Evolutionary conservation across 805 yeast genomes (phyloP).

Genomic region (Saturnispora sekii): DNA sequence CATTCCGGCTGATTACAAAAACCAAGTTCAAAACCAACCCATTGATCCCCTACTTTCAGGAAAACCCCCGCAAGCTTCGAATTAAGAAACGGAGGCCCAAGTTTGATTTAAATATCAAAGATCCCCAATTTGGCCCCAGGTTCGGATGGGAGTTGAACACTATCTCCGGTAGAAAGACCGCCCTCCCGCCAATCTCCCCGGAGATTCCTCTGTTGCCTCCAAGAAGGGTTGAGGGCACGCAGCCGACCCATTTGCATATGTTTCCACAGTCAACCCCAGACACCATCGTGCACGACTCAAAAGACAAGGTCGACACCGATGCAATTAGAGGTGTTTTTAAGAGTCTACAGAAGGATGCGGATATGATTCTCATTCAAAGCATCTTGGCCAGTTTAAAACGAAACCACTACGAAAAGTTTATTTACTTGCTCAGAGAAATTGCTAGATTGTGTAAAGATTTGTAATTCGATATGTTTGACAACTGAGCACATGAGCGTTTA

Average conservation of each 20-base stretch:
- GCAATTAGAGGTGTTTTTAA: too few species aligned
- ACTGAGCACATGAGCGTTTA: too few species aligned
- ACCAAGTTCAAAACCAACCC: constrained; percentile 23
- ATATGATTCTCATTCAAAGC: too few species aligned
- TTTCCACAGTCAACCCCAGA: not conserved
- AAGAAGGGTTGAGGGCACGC: not conserved
- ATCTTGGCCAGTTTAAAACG: too few species aligned
- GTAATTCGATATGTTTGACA: too few species aligned
- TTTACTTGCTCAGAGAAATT: too few species aligned
- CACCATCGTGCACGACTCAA: too few species aligned
- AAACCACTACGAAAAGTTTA: too few species aligned
- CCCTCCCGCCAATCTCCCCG: not conserved
- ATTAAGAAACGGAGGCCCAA: constrained; percentile 32
- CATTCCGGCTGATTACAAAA: constrained; percentile 40
- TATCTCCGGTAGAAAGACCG: too few species aligned
- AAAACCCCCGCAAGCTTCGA: constrained; percentile 1
- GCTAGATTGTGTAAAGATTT: too few species aligned
- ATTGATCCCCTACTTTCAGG: constrained; percentile 11
- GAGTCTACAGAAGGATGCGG: too few species aligned
- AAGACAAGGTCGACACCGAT: too few species aligned
- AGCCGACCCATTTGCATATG: not conserved
- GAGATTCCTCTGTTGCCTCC: not conserved
- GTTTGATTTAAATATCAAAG: constrained; percentile 23
- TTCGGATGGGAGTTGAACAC: constrained; percentile 20
- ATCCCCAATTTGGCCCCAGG: constrained; percentile 18